Evolutionary conservation across 2,329 filamentous ascomycete genomes (phyloP).

Genomic region (Rutstroemia sp.): DNA sequence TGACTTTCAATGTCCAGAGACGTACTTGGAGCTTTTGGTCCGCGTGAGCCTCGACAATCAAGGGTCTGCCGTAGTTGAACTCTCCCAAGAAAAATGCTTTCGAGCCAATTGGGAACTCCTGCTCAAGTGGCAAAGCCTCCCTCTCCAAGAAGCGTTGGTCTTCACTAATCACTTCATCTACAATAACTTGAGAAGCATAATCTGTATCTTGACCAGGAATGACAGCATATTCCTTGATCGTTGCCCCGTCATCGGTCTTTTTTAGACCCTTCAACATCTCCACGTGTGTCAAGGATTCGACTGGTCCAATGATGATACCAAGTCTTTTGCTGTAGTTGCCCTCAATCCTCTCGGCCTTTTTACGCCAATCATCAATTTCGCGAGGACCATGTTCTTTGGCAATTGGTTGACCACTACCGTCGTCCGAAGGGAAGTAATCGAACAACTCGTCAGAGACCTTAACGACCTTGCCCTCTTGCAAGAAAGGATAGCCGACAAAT

Average conservation of each 20-base stretch:
- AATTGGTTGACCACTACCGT: constrained; percentile 54
- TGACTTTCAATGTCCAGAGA: constrained; percentile 63
- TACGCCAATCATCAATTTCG: constrained; percentile 77
- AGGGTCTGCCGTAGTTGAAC: constrained; percentile 81
- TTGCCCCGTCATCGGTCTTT: constrained; percentile 86
- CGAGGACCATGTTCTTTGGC: constrained; percentile 64
- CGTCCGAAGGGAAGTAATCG: constrained; percentile 66
- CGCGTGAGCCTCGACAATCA: constrained; percentile 72
- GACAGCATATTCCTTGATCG: constrained; percentile 85
- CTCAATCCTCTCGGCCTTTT: constrained; percentile 78
- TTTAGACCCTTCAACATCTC: constrained; percentile 87
- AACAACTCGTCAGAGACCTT: constrained; percentile 91
- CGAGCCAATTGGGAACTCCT: constrained; percentile 81
- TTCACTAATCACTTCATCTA: constrained; percentile 83
- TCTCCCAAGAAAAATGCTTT: constrained; percentile 92
- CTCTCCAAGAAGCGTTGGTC: constrained; percentile 91
- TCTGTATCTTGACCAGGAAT: constrained; percentile 81
- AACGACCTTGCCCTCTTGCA: constrained; percentile 87
- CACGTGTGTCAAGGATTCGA: constrained; percentile 86
- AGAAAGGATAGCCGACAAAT: constrained; percentile 88
- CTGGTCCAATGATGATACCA: constrained; percentile 76
- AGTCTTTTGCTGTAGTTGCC: constrained; percentile 84
- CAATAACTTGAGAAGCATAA: constrained; percentile 84
- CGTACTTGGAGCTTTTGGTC: constrained; percentile 71
- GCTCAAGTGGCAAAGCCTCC: constrained; percentile 76